Evolutionary conservation across 1,284 basidiomycete genomes (phyloP), one percentile per base, ranked within the genome.

Genomic region (Lignosus rhinocerotis): DNA sequence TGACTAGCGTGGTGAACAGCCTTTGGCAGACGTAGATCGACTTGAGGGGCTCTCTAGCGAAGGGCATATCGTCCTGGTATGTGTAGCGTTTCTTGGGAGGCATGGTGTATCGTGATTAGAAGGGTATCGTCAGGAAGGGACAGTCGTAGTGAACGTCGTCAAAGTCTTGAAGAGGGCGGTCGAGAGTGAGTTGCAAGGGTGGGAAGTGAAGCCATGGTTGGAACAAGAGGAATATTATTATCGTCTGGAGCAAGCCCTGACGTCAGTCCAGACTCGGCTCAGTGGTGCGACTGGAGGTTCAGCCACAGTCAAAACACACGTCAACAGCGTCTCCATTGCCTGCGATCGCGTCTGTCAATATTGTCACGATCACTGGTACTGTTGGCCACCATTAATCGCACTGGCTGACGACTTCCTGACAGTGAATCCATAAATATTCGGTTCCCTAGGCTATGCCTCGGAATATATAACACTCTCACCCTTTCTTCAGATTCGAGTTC

Each of bases 21-120:
- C 80, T 73, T 56, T 78, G 78, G 56, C 70, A 68, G 66, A 80
- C 77, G 61, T 82, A 81, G 50, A 80, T 45, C 7, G 77, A 70
- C 64, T 82, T 82, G 62, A 74, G 72, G 3, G 80, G 80, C 58
- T 81, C 76, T 47, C 73, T 70, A 14, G 79, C 77, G 64, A 74
- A 81, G 14, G 75, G 75, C 70, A 71, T 70, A 51, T 61, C 59
- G 12, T 60, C 62, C 58, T 67, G 66, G 62, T 71, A 65, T 12
- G 58, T 11, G 31, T 58, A 49, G 21, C 39, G 58, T 39, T 61
- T 59, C 41, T 53, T 51, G 6, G 61, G 47, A 11, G 41, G 41
- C 41, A 43, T 43, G 41, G 25, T 45, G 36, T 39, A 39, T 45
- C 11, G 21, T 32, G 55, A 62, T 61, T 25, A 44, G 53, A n/a